Percentiles rank a stretch among this genome's conserved stretches.
Conservation (phyloP, 2,329 filamentous ascomycete species). For the Beauveria brongniartii region DNA sequence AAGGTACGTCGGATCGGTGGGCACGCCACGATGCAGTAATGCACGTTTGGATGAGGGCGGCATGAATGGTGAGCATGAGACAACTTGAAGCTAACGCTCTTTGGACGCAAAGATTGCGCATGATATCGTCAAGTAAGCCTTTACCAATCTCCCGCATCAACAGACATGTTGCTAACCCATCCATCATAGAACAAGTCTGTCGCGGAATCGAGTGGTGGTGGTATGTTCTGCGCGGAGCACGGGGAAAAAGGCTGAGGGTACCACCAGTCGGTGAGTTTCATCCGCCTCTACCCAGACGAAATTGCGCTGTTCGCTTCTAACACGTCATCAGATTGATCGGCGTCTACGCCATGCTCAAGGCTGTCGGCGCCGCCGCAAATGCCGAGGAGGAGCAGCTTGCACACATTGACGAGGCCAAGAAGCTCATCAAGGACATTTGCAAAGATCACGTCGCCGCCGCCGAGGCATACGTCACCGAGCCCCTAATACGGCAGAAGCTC, state of each 20-base stretch:
- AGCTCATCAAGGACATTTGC: slow-evolving; percentile 73
- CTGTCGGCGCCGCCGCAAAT: slow-evolving; percentile 44
- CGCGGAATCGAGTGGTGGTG: slow-evolving; percentile 70
- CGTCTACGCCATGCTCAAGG: slow-evolving; percentile 49
- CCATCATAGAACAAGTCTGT: slow-evolving; percentile 38
- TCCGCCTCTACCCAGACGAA: not conserved
- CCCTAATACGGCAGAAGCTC: slow-evolving; percentile 49
- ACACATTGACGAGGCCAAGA: slow-evolving; percentile 57
- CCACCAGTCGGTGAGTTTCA: slow-evolving; percentile 76
- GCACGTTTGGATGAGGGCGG: not conserved
- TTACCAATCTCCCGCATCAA: not conserved
- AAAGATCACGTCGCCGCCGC: slow-evolving; percentile 73
- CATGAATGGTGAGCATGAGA: slow-evolving; percentile 1
- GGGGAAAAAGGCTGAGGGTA: slow-evolving; percentile 88
- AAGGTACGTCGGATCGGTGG: slow-evolving; percentile 39
- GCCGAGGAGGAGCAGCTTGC: slow-evolving; percentile 44
- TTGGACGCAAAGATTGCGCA: slow-evolving; percentile 28
- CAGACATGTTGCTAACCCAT: slow-evolving; percentile 1
- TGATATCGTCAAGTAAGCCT: slow-evolving; percentile 34
- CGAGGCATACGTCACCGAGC: slow-evolving; percentile 50
- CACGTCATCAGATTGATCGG: slow-evolving; percentile 41
- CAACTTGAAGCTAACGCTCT: not conserved
- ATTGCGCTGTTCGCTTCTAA: not conserved
- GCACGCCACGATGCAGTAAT: not conserved
- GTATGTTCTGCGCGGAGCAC: slow-evolving; percentile 95